A percentile compares a stretch with the other conserved stretches of the same genome.
Conservation (phyloP, 441 rosid species). For the Adansonia gregorii region DNA sequence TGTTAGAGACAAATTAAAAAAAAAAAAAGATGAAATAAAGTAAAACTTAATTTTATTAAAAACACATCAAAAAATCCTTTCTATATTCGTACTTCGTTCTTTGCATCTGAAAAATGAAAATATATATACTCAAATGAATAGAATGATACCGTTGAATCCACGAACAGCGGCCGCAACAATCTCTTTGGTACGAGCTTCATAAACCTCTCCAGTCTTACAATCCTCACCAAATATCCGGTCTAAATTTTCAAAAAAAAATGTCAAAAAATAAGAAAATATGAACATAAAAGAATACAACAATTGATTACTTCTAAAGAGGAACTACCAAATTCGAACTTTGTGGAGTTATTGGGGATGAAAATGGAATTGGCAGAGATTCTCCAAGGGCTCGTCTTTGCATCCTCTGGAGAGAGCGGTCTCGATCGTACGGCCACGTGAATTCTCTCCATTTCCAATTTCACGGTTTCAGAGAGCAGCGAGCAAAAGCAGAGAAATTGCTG, state of each 20-base stretch:
- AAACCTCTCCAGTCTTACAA: slow-evolving; percentile 67
- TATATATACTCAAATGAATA: background rate
- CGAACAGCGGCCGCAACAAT: slow-evolving; percentile 84
- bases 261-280: background rate
- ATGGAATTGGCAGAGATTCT: slow-evolving; percentile 68
- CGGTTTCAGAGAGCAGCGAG: background rate
- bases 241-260: slow-evolving; percentile 23
- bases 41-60: background rate
- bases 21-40: background rate
- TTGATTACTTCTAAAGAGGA: background rate
- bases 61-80: background rate
- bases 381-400: slow-evolving; percentile 83
- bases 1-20: background rate
- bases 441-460: slow-evolving; percentile 65
- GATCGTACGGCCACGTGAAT: slow-evolving; percentile 85
- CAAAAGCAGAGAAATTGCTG: background rate
- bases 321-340: slow-evolving; percentile 77
- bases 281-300: background rate
- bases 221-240: slow-evolving; percentile 74
- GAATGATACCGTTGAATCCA: slow-evolving; percentile 74
- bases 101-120: background rate
- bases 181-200: slow-evolving; percentile 73
- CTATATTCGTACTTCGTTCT: background rate
- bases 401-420: slow-evolving; percentile 83
- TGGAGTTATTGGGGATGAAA: slow-evolving; percentile 55